A percentile compares a stretch with the other conserved stretches of the same genome.
These are phyloP conservation scores for Hura crepitans DNA, from an alignment of 441 rosid species.

Conservation along the genomic window DNA sequence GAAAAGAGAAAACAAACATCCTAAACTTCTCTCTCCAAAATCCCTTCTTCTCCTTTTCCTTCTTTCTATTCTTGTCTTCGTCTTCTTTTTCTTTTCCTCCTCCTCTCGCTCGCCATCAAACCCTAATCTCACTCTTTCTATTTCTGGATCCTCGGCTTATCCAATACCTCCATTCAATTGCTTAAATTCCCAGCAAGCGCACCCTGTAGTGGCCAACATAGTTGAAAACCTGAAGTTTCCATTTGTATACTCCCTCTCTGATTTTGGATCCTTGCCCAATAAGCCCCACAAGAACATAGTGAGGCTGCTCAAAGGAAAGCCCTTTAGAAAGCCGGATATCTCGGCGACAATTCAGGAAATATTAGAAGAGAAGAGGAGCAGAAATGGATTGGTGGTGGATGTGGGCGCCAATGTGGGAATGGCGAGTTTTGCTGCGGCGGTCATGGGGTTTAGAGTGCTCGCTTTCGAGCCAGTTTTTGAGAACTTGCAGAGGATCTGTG, in stretches of 20 bases:
- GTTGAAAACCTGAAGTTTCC: constrained; percentile 83
- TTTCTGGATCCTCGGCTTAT: constrained; percentile 23
- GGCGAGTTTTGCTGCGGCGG: constrained; percentile 93
- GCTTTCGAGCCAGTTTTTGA: constrained; percentile 89
- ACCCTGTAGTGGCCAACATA: constrained; percentile 80
- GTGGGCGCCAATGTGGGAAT: constrained; percentile 96
- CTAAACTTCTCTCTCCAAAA: constrained; percentile 43
- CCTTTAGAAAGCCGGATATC: constrained; percentile 81
- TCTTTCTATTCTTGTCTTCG: constrained; percentile 26
- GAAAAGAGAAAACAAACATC: constrained; percentile 56
- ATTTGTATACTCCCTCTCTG: constrained; percentile 74
- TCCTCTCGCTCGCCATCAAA: constrained; percentile 32
- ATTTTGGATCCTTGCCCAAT: constrained; percentile 75
- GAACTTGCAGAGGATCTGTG: constrained; percentile 90
- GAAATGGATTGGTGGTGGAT: constrained; percentile 64
- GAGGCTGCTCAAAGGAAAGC: constrained; percentile 82
- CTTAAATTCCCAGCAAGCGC: constrained; percentile 65
- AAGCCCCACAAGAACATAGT: constrained; percentile 95
- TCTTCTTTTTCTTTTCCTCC: constrained; percentile 38
- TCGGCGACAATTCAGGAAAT: constrained; percentile 73
- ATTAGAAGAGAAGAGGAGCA: constrained; percentile 40
- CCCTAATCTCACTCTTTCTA: constrained; percentile 30
- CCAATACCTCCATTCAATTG: constrained; percentile 66
- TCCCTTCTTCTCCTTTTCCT: constrained; percentile 30
- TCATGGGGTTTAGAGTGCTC: constrained; percentile 81